Evolutionary conservation across 192 early-diverging fungal species (phyloP), one percentile per base, ranked within the genome.

Genomic region (Coemansia sp.): DNA sequence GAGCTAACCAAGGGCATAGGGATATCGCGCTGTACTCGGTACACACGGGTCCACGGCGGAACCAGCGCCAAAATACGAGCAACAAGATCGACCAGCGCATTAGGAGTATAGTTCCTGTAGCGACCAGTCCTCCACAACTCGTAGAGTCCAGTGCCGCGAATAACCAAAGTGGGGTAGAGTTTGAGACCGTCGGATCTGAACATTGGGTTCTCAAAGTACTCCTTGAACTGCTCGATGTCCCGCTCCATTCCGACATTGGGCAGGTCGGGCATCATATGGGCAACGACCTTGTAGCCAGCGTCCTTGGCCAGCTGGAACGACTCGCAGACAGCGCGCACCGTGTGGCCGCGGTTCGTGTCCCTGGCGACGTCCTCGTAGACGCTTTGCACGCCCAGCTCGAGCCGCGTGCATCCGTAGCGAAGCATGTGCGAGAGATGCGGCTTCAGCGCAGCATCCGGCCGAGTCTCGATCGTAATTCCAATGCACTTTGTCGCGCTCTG

Each of bases 201-300:
- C n/a, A 93, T 92, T 21, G 98, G 98, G 74, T 98, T 99, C 76
- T 98, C 98, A 89, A 99, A 99, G 69, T 90, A 91, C 75, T 93
- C 93, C 69, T 97, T 96, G 79, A 99, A 98, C 82, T 99, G 98
- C 64, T 98, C 98, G 60, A 99, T 88, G 68, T 99, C 98, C 35
- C 98, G 89, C 79, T 98, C 97, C 96, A 98, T 98, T 17, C 97
- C 97, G 11, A 99, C 97, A 70, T 99, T 99, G 3, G 98, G 97
- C 63, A 99, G 83, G 85, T 99, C 97, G 10, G 98, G 98, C 98
- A 99, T 99, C 98, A 99, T 99, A 67, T 99, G 98, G 16, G 96
- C 90, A 10, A 99, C 98, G 0, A 99, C 92, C 74, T 99, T 99
- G 86, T 95, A 99, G 11, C 98, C 98, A 19, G 96, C 92, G 69